Evolutionary conservation across 169 alveolate species (phyloP).

Genomic region (Cryptosporidium muris): DNA sequence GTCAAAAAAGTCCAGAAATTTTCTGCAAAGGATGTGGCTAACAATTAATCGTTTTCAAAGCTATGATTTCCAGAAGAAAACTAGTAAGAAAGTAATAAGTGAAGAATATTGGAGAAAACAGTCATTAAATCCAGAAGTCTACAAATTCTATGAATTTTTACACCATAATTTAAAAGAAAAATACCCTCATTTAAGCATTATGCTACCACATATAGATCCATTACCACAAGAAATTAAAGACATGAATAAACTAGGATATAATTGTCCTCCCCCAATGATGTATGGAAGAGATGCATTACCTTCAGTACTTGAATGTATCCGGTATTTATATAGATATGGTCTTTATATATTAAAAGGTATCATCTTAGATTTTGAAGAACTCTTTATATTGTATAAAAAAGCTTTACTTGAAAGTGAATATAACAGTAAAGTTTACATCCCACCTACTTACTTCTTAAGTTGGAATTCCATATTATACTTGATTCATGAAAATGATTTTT

Average conservation of each 20-base stretch:
- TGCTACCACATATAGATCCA: slow-evolving; percentile 53
- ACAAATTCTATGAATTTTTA: slow-evolving; percentile 12
- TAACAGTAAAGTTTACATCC: slow-evolving; percentile 5
- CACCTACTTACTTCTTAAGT: neutral
- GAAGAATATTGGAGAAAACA: slow-evolving; percentile 5
- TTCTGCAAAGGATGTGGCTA: slow-evolving; percentile 43
- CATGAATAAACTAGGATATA: slow-evolving; percentile 46
- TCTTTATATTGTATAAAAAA: slow-evolving; percentile 14
- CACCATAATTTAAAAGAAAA: neutral
- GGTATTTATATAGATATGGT: slow-evolving; percentile 60
- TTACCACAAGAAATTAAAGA: slow-evolving; percentile 28
- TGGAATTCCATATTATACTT: neutral
- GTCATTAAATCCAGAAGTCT: neutral
- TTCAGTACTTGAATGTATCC: slow-evolving; percentile 23
- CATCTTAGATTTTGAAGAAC: slow-evolving; percentile 19
- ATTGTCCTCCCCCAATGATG: slow-evolving; percentile 43
- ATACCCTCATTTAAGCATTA: slow-evolving; percentile 42
- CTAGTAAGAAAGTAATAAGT: neutral
- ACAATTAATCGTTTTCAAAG: slow-evolving; percentile 11
- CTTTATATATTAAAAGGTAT: slow-evolving; percentile 51
- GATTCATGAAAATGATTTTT: slow-evolving; percentile 25
- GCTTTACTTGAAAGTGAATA: slow-evolving; percentile 42
- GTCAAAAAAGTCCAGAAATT: slow-evolving; percentile 8
- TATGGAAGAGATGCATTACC: slow-evolving; percentile 34
- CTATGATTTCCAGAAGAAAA: no score